A percentile compares a stretch with the other conserved stretches of the same genome.
Conservation (phyloP, 192 early-diverging fungal species). For the Entomortierella lignicola region DNA sequence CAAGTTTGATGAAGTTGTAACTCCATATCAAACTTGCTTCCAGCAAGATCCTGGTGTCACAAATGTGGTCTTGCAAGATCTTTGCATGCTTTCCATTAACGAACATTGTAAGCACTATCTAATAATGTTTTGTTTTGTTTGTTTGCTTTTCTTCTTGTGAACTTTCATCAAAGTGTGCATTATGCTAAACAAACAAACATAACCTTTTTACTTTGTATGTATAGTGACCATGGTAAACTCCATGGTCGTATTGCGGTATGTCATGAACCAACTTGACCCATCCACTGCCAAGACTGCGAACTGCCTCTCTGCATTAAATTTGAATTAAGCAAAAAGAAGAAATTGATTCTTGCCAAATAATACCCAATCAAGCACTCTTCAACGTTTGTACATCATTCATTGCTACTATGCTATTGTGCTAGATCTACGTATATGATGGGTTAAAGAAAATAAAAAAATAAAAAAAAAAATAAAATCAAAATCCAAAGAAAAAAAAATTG, state of each 20-base stretch:
- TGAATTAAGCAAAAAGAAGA: not conserved
- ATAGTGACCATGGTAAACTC: slow-evolving; percentile 41
- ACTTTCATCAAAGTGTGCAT: not conserved
- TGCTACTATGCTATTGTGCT: too few species aligned
- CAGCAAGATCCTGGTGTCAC: slow-evolving; percentile 9
- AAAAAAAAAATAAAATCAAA: not conserved
- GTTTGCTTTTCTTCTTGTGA: slow-evolving; percentile 6
- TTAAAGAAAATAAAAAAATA: not conserved
- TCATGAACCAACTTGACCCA: slow-evolving; percentile 42
- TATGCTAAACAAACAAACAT: not conserved
- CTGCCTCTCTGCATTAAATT: slow-evolving; percentile 15
- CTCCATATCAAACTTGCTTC: slow-evolving; percentile 23
- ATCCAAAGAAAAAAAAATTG: not conserved
- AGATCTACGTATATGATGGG: too few species aligned
- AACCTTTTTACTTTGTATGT: not conserved
- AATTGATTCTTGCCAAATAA: too few species aligned
- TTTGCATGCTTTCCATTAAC: slow-evolving; percentile 31
- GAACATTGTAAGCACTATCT: slow-evolving; percentile 39
- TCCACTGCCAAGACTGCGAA: slow-evolving; percentile 29
- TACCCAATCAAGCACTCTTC: not conserved
- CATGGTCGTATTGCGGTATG: slow-evolving; percentile 23
- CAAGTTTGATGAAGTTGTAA: slow-evolving; percentile 37
- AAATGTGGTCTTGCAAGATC: slow-evolving; percentile 27
- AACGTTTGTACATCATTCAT: not conserved
- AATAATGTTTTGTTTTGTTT: too few species aligned